phyloP scores from a whole-genome alignment of 2,329 filamentous ascomycete species.

The Exophiala xenobiotica region DNA sequence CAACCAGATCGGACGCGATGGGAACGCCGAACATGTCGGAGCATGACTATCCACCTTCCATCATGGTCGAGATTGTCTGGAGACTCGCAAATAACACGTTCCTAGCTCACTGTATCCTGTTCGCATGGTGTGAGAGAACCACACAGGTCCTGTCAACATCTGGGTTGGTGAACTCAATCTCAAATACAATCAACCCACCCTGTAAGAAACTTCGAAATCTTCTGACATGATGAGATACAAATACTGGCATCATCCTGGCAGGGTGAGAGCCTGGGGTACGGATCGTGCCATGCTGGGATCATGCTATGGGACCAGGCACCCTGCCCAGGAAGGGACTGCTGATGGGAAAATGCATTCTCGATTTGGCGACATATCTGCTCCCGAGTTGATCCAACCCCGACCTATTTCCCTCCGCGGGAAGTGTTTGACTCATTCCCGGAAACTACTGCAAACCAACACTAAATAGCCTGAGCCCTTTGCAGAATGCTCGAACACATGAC shows the following conservation, averaged over 20 bases:
- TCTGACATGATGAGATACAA: no score
- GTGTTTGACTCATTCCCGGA: background rate
- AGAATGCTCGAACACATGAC: slow-evolving; percentile 1
- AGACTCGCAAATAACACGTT: no score
- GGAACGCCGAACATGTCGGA: no score
- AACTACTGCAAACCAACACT: background rate
- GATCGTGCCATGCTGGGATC: background rate
- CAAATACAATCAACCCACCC: no score
- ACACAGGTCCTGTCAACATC: background rate
- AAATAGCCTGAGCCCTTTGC: background rate
- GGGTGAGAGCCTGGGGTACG: background rate
- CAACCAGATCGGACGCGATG: no score
- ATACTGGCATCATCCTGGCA: background rate
- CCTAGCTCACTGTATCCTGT: background rate
- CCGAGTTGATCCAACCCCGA: background rate
- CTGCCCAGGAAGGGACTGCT: no score
- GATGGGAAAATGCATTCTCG: no score
- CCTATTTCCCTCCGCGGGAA: background rate
- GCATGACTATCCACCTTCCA: no score
- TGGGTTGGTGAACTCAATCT: background rate
- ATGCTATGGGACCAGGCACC: background rate
- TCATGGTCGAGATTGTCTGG: no score
- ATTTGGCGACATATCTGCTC: background rate
- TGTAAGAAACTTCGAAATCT: no score
- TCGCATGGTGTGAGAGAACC: background rate